Percentiles rank a stretch among this genome's conserved stretches.
Conservation (phyloP, 129 eudicot species). For the Arctium lappa region DNA sequence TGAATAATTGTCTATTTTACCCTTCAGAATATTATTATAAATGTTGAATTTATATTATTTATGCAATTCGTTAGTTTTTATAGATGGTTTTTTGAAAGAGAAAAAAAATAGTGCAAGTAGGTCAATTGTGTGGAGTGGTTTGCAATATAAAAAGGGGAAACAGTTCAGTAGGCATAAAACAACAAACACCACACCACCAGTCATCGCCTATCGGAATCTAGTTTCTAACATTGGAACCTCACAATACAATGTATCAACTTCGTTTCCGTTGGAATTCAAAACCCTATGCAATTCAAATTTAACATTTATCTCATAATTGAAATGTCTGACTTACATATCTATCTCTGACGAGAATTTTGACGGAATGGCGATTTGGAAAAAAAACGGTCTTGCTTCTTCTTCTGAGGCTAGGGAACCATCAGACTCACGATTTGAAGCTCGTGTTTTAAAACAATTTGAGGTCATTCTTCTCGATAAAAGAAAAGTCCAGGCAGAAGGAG, state of each 20-base stretch:
- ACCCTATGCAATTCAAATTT: slow-evolving; percentile 7
- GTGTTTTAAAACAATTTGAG: slow-evolving; percentile 19
- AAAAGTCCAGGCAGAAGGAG: neutral
- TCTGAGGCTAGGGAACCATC: neutral
- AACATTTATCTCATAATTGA: neutral
- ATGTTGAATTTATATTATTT: too few species aligned
- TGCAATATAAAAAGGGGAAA: neutral
- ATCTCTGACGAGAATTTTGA: slow-evolving; percentile 71
- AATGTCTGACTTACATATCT: slow-evolving; percentile 47
- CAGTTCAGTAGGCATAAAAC: too few species aligned
- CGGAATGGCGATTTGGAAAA: slow-evolving; percentile 40
- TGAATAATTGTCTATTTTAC: too few species aligned
- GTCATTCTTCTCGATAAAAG: slow-evolving; percentile 10
- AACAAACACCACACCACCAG: neutral
- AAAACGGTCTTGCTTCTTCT: slow-evolving; percentile 17
- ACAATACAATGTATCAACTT: neutral
- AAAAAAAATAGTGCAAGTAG: too few species aligned
- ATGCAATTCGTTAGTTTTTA: too few species aligned
- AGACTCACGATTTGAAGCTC: slow-evolving; percentile 29
- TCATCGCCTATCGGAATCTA: neutral
- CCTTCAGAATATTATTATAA: too few species aligned
- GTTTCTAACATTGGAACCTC: neutral
- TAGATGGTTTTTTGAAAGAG: too few species aligned
- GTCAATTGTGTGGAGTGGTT: neutral
- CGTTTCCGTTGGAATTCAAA: neutral